phyloP scores from a whole-genome alignment of 164 flowering plant genomes.

The Vitis vinifera region ASM3070453v1 NC_081806.1:1733001-1733500 shows the following conservation, averaged over 20 bases:
- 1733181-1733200: slow-evolving; percentile 98
- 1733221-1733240: slow-evolving; percentile 88
- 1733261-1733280: slow-evolving; percentile 98
- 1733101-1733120: neutral
- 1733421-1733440: slow-evolving; percentile 99
- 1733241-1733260: slow-evolving; percentile 98
- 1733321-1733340: too few species aligned
- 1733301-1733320: neutral
- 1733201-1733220: slow-evolving; percentile 96
- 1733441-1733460: slow-evolving; percentile 96
- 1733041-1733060: slow-evolving; percentile 77
- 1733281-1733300: slow-evolving; percentile 9
- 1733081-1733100: neutral
- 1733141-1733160: neutral
- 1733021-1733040: slow-evolving; percentile 92
- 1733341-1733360: too few species aligned
- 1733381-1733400: slow-evolving; percentile 92
- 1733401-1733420: slow-evolving; percentile 96
- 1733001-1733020: slow-evolving; percentile 71
- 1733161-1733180: slow-evolving; percentile 67
- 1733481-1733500: slow-evolving; percentile 98
- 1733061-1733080: neutral
- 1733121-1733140: neutral
- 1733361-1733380: slow-evolving; percentile 91
- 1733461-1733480: slow-evolving; percentile 86